These are phyloP conservation scores for Neocatenulostroma microsporum DNA, from an alignment of 2,329 filamentous ascomycete species.

Conservation along the genomic window DNA sequence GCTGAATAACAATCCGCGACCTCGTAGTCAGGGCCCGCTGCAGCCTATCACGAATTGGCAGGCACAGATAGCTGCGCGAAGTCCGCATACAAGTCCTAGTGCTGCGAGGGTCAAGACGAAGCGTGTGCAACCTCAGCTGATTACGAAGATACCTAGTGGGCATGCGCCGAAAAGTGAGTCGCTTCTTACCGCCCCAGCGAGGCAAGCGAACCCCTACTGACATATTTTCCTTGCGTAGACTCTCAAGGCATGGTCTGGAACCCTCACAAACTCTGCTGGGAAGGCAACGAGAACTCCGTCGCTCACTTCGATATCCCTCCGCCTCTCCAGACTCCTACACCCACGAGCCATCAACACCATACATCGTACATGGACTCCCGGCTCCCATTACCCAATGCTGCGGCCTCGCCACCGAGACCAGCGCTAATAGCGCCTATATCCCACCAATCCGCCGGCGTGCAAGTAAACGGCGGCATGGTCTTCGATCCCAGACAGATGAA, in stretches of 20 bases:
- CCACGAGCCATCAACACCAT: constrained; percentile 26
- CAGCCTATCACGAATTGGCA: constrained; percentile 54
- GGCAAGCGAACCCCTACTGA: constrained; percentile 4
- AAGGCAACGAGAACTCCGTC: constrained; percentile 87
- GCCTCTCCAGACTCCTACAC: constrained; percentile 32
- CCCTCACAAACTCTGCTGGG: constrained; percentile 77
- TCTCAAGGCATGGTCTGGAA: constrained; percentile 97
- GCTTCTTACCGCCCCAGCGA: background rate
- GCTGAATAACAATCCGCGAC: constrained; percentile 35
- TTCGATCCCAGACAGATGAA: constrained; percentile 97
- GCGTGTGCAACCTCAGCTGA: constrained; percentile 65
- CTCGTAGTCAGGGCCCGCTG: constrained; percentile 42
- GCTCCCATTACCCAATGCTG: constrained; percentile 21
- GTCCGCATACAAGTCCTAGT: constrained; percentile 44
- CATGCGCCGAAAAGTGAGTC: background rate
- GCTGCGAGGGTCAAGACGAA: constrained; percentile 42
- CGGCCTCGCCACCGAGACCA: constrained; percentile 46
- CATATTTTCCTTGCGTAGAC: no score
- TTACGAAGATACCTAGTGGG: constrained; percentile 58
- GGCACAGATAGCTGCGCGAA: constrained; percentile 45
- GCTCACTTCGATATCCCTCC: constrained; percentile 61
- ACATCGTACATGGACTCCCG: constrained; percentile 29
- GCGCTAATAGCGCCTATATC: constrained; percentile 83
- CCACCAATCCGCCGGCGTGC: constrained; percentile 63
- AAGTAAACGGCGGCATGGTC: constrained; percentile 96